These are phyloP conservation scores for Yarrowia porcina DNA, from an alignment of 805 yeast species.

Conservation along the genomic window DNA sequence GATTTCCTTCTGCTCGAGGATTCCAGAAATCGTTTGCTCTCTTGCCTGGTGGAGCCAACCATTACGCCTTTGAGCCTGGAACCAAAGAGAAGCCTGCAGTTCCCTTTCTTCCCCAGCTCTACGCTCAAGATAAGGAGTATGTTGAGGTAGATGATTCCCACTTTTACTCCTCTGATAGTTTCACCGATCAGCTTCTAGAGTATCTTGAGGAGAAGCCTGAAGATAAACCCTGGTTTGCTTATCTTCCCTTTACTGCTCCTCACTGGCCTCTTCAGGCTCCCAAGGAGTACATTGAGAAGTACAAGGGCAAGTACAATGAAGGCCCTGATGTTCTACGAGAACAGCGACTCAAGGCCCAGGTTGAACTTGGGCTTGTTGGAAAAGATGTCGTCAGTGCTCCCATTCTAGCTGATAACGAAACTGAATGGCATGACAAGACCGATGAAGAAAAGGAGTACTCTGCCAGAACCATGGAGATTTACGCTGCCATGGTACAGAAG, in stretches of 20 bases:
- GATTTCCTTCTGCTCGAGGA: slow-evolving; percentile 50
- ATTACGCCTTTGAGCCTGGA: slow-evolving; percentile 45
- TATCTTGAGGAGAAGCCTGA: slow-evolving; percentile 35
- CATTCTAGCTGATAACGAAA: slow-evolving; percentile 28
- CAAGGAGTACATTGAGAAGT: slow-evolving; percentile 45
- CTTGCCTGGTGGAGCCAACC: slow-evolving; percentile 58
- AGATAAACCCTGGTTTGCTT: slow-evolving; percentile 50
- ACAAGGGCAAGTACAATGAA: slow-evolving; percentile 46
- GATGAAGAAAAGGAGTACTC: slow-evolving; percentile 42
- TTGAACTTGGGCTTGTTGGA: slow-evolving; percentile 46
- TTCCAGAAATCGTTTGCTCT: slow-evolving; percentile 50
- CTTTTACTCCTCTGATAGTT: slow-evolving; percentile 46
- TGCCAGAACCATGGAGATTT: slow-evolving; percentile 50
- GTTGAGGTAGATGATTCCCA: slow-evolving; percentile 39
- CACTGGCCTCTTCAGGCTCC: slow-evolving; percentile 67
- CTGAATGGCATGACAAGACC: slow-evolving; percentile 45
- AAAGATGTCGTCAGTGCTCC: slow-evolving; percentile 42
- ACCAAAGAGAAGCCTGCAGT: slow-evolving; percentile 33
- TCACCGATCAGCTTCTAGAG: slow-evolving; percentile 45
- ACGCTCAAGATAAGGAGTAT: slow-evolving; percentile 41
- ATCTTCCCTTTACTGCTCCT: slow-evolving; percentile 58
- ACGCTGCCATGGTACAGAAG: slow-evolving; percentile 60
- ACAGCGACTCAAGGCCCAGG: slow-evolving; percentile 43
- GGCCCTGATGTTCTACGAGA: slow-evolving; percentile 49
- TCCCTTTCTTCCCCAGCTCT: slow-evolving; percentile 42